Conservation (phyloP, 2,329 filamentous ascomycete genomes). For the Trichoderma koningiopsis region DNA sequence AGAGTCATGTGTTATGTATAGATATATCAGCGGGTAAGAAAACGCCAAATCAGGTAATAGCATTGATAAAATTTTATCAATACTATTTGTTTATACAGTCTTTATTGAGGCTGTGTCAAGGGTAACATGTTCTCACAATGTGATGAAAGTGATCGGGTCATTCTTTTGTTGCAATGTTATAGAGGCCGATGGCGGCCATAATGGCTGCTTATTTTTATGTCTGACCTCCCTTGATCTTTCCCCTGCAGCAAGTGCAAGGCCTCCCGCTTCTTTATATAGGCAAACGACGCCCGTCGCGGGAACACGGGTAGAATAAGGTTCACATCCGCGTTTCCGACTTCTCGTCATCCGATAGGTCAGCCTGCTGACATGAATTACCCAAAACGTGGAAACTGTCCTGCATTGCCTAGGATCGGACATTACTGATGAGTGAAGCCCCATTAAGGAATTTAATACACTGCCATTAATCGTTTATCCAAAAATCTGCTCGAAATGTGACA, state of each 20-base stretch:
- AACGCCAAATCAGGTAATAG: not conserved
- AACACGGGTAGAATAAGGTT: not conserved
- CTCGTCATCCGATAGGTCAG: not conserved
- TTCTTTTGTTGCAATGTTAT: not conserved
- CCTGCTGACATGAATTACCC: not conserved
- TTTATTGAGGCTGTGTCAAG: not conserved
- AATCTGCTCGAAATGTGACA: not conserved
- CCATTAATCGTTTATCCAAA: not conserved
- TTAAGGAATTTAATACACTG: not conserved
- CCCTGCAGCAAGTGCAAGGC: not conserved
- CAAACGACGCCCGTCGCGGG: not conserved
- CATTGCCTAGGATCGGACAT: not conserved
- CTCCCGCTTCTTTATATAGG: not conserved
- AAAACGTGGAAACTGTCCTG: not conserved
- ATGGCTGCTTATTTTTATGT: not conserved
- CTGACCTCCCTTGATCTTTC: not conserved
- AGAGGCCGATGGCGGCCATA: not conserved
- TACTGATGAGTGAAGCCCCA: not conserved
- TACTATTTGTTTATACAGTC: not conserved
- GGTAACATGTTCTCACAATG: not conserved
- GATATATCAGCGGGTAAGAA: not conserved
- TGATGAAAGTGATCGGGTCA: not conserved
- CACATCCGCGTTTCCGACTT: not conserved
- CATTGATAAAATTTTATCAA: not conserved
- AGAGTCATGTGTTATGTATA: not conserved